Percentiles rank a stretch among this genome's conserved stretches.
Conservation (phyloP, 345 rosid genomes). For the Arabidopsis suecica region DNA sequence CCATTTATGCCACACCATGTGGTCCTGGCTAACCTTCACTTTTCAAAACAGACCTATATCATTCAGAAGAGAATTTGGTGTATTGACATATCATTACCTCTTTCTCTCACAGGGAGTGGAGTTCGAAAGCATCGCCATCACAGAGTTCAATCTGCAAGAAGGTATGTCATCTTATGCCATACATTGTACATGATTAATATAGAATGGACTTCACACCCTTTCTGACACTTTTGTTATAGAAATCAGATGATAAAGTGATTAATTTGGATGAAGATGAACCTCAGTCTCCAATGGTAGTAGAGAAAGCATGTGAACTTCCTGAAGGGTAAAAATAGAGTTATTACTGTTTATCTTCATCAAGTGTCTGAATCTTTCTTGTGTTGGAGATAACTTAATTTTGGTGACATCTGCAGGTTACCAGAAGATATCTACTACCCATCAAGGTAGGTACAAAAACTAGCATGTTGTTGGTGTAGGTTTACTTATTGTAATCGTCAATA, state of each 20-base stretch:
- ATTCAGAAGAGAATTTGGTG: background rate
- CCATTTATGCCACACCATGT: conserved; percentile 1
- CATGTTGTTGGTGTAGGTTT: conserved; percentile 21
- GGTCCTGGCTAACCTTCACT: background rate
- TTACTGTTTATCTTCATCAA: conserved; percentile 26
- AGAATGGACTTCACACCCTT: background rate
- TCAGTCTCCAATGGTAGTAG: conserved; percentile 42
- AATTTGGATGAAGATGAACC: conserved; percentile 78
- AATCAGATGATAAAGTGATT: conserved; percentile 62
- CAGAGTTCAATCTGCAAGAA: conserved; percentile 51
- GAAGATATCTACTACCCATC: conserved; percentile 73
- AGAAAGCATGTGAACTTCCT: conserved; percentile 51
- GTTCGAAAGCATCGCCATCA: conserved; percentile 36
- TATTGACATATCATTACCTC: conserved; percentile 5
- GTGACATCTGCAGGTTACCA: conserved; percentile 56
- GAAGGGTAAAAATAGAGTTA: conserved; percentile 54
- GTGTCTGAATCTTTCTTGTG: conserved; percentile 11
- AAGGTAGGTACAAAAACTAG: conserved; percentile 50
- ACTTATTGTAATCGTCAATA: background rate
- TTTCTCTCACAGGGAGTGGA: conserved; percentile 50
- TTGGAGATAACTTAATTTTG: conserved; percentile 35
- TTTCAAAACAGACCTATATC: no score
- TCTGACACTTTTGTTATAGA: conserved; percentile 24
- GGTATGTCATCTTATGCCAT: conserved; percentile 45
- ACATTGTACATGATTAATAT: background rate